Evolutionary conservation across 768 basidiomycete species (phyloP).

Genomic region (Termitomyces titanicus): DNA sequence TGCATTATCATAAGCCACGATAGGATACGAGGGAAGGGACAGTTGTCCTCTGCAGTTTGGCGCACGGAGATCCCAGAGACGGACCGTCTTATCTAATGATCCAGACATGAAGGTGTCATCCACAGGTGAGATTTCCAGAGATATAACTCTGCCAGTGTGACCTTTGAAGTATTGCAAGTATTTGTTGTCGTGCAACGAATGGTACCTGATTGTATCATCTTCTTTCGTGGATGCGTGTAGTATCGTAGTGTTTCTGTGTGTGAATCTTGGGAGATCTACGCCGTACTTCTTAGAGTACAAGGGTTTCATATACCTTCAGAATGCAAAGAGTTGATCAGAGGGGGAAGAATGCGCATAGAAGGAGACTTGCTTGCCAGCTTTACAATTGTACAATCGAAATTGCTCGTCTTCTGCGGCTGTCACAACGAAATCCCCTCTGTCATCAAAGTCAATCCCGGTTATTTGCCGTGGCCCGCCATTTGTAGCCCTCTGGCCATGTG

Average conservation of each 20-base stretch:
- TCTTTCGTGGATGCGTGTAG: slow-evolving; percentile 93
- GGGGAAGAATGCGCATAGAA: slow-evolving; percentile 17
- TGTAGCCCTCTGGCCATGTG: slow-evolving; percentile 37
- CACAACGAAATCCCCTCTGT: slow-evolving; percentile 80
- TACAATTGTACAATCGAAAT: slow-evolving; percentile 85
- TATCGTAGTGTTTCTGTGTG: slow-evolving; percentile 83
- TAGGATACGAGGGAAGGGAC: slow-evolving; percentile 68
- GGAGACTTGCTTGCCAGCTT: slow-evolving; percentile 86
- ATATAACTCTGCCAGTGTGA: slow-evolving; percentile 85
- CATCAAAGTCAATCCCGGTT: slow-evolving; percentile 88
- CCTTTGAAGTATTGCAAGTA: slow-evolving; percentile 96
- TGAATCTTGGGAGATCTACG: slow-evolving; percentile 90
- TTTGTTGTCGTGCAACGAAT: slow-evolving; percentile 94
- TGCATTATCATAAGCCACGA: slow-evolving; percentile 80
- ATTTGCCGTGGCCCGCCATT: slow-evolving; percentile 63
- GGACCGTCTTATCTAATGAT: slow-evolving; percentile 90
- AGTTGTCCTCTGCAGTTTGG: slow-evolving; percentile 76
- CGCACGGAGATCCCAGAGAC: slow-evolving; percentile 91
- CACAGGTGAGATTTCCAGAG: slow-evolving; percentile 86
- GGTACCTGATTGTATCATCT: slow-evolving; percentile 92
- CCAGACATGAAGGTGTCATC: slow-evolving; percentile 97
- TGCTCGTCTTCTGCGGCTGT: slow-evolving; percentile 92
- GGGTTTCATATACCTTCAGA: slow-evolving; percentile 65
- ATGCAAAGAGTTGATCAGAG: slow-evolving; percentile 8
- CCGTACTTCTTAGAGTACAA: slow-evolving; percentile 96